These are phyloP conservation scores for Emmonsia crescens DNA, from an alignment of 2,329 filamentous ascomycete species.

Conservation along the genomic window DNA sequence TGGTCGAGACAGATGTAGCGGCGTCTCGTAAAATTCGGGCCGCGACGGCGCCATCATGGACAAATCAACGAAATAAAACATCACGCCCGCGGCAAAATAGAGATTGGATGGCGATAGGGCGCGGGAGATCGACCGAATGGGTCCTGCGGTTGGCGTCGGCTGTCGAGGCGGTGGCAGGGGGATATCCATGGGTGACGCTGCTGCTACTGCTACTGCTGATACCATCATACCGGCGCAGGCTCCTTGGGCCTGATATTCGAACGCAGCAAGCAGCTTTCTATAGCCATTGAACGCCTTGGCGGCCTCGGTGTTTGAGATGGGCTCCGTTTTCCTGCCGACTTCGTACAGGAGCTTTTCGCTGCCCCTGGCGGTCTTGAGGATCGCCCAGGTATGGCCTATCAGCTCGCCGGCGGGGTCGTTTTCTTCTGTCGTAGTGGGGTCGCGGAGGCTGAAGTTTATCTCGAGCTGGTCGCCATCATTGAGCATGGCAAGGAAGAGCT, in stretches of 20 bases:
- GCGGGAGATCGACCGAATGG: not conserved
- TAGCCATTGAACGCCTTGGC: conserved; percentile 3
- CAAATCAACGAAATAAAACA: conserved; percentile 5
- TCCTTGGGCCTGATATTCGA: not conserved
- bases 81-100: conserved; percentile 1
- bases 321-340: not conserved
- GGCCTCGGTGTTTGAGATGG: not conserved
- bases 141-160: not conserved
- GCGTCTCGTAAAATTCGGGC: not conserved
- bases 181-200: not conserved
- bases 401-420: conserved; percentile 2
- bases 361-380: not conserved
- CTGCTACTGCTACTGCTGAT: not conserved
- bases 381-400: conserved; percentile 1
- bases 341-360: conserved; percentile 3
- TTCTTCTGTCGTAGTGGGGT: conserved; percentile 1
- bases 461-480: not conserved
- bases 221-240: not conserved
- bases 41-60: not conserved
- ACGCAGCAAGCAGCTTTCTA: not conserved
- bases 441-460: not conserved
- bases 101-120: conserved; percentile 2
- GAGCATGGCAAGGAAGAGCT: conserved; percentile 2
- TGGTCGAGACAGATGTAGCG: not conserved
- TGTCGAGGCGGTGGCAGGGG: not conserved